Evolutionary conservation across 495 filamentous ascomycete species (phyloP), one percentile per base, ranked within the genome.

Genomic region (Daldinia loculata): DNA sequence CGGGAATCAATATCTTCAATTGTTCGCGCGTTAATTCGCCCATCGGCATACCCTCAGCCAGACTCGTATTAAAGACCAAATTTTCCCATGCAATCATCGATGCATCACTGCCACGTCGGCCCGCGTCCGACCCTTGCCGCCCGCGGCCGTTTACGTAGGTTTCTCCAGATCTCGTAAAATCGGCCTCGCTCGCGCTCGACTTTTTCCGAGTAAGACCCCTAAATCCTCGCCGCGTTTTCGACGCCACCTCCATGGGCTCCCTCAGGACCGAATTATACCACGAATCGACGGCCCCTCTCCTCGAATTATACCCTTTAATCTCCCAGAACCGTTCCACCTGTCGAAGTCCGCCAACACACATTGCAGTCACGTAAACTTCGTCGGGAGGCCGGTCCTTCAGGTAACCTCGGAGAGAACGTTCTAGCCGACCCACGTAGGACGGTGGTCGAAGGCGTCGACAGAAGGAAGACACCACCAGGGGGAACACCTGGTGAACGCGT

Each of bases 311-410:
- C 24, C 85, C 84, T 61, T 88, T 87, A 3, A 85, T 82, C 63
- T 88, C 85, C 86, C 86, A 88, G 36, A 88, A 82, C 63, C 80
- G 76, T 61, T 86, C 84, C 11, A 86, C 84, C 66, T 86, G 82
- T 6, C 86, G 81, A 56, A 88, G 74, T 5, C 86, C 86, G 41
- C 85, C 86, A 29, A 88, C 75, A n/a, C 80, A 82, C 27, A 88
- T 65, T 24, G 86, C 83, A 15, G 86, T 80, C 6, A 84, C 81
- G 63, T 88, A 86, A 2, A 88, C 83, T 61, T 87, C 84, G 59
- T 87, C 86, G 7, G 84, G 69, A 4, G 86, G 86, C 63, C 82
- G 83, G 39, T 87, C 86, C 57, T 83, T 80, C 9, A 87, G 73
- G 66, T 87, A 87, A 62, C 86, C 86, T 71, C 85, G 85, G n/a